phyloP scores from a whole-genome alignment of 176 grass and related monocot genomes.

The Pontederia paniculata region DNA sequence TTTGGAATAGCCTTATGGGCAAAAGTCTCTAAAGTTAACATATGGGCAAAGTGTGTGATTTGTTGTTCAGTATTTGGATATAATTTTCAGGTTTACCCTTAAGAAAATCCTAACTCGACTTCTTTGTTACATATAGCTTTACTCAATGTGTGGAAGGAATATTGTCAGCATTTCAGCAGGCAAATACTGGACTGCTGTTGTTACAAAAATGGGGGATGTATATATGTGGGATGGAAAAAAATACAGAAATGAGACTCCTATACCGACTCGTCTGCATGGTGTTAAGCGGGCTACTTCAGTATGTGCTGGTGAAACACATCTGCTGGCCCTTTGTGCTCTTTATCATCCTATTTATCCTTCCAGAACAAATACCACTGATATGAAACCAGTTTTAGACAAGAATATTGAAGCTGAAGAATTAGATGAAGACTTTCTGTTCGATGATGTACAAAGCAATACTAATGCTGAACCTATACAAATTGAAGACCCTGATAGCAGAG shows the following conservation, averaged over 20 bases:
- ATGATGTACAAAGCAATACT: constrained; percentile 29
- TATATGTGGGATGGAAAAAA: constrained; percentile 99
- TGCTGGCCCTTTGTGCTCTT: constrained; percentile 72
- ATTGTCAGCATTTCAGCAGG: constrained; percentile 79
- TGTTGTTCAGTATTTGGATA: not conserved
- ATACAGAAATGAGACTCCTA: constrained; percentile 48
- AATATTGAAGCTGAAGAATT: constrained; percentile 51
- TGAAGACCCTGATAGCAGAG: constrained; percentile 19
- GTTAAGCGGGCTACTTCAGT: constrained; percentile 80
- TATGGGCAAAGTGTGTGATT: not conserved
- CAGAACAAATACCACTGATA: constrained; percentile 31
- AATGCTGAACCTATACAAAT: constrained; percentile 22
- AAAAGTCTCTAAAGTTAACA: not conserved
- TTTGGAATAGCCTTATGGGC: too few relatives aligned
- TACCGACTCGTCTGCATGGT: constrained; percentile 65
- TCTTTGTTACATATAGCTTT: constrained; percentile 41
- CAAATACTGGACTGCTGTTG: constrained; percentile 84
- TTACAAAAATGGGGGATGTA: constrained; percentile 83
- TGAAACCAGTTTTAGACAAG: constrained; percentile 26
- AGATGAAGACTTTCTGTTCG: constrained; percentile 57
- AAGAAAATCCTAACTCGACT: too few relatives aligned
- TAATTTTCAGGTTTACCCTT: constrained; percentile 8
- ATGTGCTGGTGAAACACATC: constrained; percentile 97
- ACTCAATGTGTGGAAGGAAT: constrained; percentile 64
- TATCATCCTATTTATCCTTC: constrained; percentile 70